phyloP scores from a whole-genome alignment of 2,329 filamentous ascomycete species.

The Diaporthe aspalathi region DNA sequence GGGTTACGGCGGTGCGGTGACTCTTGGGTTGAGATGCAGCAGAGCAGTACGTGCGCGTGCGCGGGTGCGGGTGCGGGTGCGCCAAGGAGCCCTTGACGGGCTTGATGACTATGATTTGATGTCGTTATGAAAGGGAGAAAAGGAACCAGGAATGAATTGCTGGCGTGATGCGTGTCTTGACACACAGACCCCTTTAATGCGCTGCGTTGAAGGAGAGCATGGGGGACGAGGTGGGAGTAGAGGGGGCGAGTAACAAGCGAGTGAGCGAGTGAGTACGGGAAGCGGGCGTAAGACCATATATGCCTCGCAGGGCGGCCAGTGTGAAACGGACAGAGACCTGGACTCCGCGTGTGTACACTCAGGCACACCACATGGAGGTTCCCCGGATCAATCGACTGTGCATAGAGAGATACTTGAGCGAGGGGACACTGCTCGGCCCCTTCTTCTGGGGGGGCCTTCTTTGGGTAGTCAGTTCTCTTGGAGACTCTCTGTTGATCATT shows the following conservation, averaged over 20 bases:
- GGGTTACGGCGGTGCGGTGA: not conserved
- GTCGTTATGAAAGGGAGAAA: slow-evolving; percentile 32
- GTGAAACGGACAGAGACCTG: not conserved
- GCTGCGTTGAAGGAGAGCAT: not conserved
- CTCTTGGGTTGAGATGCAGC: not conserved
- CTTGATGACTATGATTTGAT: slow-evolving; percentile 37
- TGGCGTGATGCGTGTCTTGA: not conserved
- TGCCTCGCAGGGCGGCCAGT: not conserved
- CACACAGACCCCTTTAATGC: not conserved
- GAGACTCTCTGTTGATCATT: not conserved
- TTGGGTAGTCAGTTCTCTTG: slow-evolving; percentile 2
- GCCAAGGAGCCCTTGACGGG: not conserved
- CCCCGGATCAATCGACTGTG: not conserved
- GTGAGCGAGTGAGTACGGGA: not conserved
- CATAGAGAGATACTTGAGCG: slow-evolving; percentile 17
- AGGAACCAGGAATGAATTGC: slow-evolving; percentile 15
- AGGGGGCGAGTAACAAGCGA: not conserved
- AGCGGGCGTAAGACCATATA: not conserved
- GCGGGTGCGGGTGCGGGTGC: not conserved
- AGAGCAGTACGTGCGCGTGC: not conserved
- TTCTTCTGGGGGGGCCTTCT: not conserved
- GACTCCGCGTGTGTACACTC: not conserved
- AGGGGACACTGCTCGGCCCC: not conserved
- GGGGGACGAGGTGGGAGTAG: not conserved
- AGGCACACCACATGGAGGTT: not conserved